These are phyloP conservation scores for Vaccinium myrtillus DNA, from an alignment of 148 eudicot species.

Conservation along the genomic window DNA sequence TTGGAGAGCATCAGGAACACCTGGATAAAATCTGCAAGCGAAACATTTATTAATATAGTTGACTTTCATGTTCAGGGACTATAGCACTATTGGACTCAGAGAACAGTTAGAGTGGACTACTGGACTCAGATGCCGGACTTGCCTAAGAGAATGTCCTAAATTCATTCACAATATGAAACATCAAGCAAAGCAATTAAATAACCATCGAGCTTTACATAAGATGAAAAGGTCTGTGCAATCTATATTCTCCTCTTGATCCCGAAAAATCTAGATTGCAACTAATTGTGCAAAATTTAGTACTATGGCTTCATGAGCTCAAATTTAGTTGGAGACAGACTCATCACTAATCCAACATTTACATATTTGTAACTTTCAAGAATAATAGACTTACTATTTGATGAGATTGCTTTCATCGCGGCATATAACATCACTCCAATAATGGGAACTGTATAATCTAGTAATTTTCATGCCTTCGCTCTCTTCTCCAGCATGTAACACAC, in stretches of 20 bases:
- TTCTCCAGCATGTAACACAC: not conserved
- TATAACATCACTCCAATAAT: not conserved
- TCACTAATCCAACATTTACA: not conserved
- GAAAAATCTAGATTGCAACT: no score
- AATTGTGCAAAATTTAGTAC: not conserved
- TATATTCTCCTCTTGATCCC: no score
- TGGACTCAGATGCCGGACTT: not conserved
- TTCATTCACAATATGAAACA: not conserved
- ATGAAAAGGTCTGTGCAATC: no score
- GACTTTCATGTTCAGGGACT: not conserved
- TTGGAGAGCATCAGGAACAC: slow-evolving; percentile 86
- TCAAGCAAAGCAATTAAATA: not conserved
- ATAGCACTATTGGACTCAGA: not conserved
- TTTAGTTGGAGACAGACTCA: not conserved
- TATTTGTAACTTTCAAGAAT: not conserved
- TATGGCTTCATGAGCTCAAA: not conserved
- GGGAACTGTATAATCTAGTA: not conserved
- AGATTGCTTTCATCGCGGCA: not conserved
- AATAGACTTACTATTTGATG: not conserved
- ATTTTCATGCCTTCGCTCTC: not conserved
- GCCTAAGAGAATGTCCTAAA: not conserved
- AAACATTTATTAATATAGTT: not conserved
- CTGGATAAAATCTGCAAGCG: slow-evolving; percentile 81
- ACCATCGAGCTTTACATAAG: no score
- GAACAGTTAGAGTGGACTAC: not conserved